phyloP scores from a whole-genome alignment of 2,329 filamentous ascomycete genomes.

The Monilinia polystroma region DNA sequence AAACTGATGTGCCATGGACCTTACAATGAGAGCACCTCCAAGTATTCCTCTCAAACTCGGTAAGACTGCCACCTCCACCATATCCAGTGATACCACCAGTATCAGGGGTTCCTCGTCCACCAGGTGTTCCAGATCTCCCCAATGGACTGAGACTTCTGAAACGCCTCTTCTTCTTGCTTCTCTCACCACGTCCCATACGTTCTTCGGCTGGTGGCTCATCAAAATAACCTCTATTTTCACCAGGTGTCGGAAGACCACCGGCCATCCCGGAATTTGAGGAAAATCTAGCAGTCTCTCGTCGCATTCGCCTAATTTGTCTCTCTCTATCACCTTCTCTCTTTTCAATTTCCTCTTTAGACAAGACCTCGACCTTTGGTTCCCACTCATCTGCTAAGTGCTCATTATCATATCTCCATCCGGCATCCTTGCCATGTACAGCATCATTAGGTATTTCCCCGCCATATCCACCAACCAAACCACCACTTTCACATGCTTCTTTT shows the following conservation, averaged over 20 bases:
- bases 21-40: constrained; percentile 90
- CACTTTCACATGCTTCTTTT: constrained; percentile 94
- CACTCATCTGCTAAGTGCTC: constrained; percentile 83
- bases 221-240: constrained; percentile 46
- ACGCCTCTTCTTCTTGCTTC: constrained; percentile 91
- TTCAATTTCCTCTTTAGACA: constrained; percentile 96
- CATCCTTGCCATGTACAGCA: constrained; percentile 75
- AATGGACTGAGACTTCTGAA: constrained; percentile 85
- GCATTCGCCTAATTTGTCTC: constrained; percentile 79
- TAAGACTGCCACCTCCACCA: constrained; percentile 59
- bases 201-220: constrained; percentile 62
- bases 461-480: constrained; percentile 76
- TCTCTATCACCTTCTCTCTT: constrained; percentile 94
- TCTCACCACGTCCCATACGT: constrained; percentile 85
- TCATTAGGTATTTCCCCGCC: constrained; percentile 81
- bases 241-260: constrained; percentile 65
- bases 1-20: constrained; percentile 86
- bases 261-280: constrained; percentile 81
- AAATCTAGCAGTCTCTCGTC: constrained; percentile 89
- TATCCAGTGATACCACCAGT: constrained; percentile 69
- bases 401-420: constrained; percentile 93
- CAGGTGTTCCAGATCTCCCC: constrained; percentile 65
- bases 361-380: constrained; percentile 76
- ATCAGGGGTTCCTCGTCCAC: constrained; percentile 77
- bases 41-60: constrained; percentile 72